phyloP scores from a whole-genome alignment of 306 rosid species.

The Ormosia semicastrata region DNA sequence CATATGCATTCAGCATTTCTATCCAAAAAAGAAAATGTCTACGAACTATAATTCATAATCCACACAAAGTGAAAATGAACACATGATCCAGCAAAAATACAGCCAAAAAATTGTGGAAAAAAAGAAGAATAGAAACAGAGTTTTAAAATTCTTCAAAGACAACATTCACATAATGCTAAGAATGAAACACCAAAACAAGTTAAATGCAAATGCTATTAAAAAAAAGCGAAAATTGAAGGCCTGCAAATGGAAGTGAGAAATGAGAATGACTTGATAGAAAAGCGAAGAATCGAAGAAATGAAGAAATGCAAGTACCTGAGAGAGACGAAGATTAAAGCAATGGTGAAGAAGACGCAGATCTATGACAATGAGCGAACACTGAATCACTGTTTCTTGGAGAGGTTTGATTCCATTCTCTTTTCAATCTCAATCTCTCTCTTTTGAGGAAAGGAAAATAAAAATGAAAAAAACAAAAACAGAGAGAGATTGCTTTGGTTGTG shows the following conservation, averaged over 20 bases:
- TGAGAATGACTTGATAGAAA: conserved; percentile 15
- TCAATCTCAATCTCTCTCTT: not conserved
- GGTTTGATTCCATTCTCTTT: conserved; percentile 5
- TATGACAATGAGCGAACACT: conserved; percentile 1
- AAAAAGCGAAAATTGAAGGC: not conserved
- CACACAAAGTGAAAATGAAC: conserved; percentile 2
- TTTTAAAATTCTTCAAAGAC: not conserved
- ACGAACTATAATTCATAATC: not conserved
- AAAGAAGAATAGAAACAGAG: not conserved
- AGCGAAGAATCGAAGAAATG: conserved; percentile 16
- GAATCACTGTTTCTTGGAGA: conserved; percentile 31
- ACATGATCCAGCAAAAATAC: conserved; percentile 1
- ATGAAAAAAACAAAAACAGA: not conserved
- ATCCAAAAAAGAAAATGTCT: not conserved
- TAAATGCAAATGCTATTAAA: not conserved
- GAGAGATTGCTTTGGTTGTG: conserved; percentile 6
- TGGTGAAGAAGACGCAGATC: conserved; percentile 36
- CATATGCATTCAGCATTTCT: conserved; percentile 11
- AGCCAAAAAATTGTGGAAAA: not conserved
- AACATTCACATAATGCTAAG: not conserved
- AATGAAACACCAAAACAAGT: not conserved
- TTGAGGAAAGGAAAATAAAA: not conserved
- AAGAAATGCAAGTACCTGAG: conserved; percentile 30
- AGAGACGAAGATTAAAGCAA: conserved; percentile 11
- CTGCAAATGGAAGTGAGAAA: conserved; percentile 13